phyloP scores from a whole-genome alignment of 1,139 yeast genomes.

The Geotrichum phurueaensis region DNA sequence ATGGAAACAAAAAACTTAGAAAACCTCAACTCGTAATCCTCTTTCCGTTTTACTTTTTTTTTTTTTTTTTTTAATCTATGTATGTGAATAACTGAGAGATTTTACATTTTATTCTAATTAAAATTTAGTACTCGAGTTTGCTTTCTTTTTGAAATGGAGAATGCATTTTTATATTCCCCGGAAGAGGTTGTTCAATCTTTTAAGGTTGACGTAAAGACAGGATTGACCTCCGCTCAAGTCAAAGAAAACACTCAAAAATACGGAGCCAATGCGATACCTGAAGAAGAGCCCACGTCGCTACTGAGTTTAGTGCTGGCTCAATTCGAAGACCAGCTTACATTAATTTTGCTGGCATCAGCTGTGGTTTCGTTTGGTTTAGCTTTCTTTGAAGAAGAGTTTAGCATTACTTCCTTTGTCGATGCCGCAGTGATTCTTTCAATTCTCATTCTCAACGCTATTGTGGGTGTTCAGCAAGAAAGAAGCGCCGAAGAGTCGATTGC shows the following conservation, averaged over 20 bases:
- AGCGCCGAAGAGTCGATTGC: slow-evolving; percentile 41
- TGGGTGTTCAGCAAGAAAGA: slow-evolving; percentile 41
- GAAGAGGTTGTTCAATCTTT: slow-evolving; percentile 26
- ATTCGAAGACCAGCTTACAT: slow-evolving; percentile 38
- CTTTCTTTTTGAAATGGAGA: slow-evolving; percentile 22
- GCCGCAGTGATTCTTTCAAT: slow-evolving; percentile 39
- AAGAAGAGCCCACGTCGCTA: slow-evolving; percentile 36
- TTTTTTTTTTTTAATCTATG: neutral
- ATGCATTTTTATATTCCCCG: slow-evolving; percentile 23
- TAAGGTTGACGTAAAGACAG: slow-evolving; percentile 24
- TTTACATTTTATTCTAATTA: neutral
- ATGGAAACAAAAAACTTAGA: neutral
- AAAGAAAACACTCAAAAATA: slow-evolving; percentile 22
- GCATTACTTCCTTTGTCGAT: slow-evolving; percentile 37
- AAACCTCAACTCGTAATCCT: neutral
- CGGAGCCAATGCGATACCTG: slow-evolving; percentile 31
- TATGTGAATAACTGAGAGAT: neutral
- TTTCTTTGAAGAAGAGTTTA: slow-evolving; percentile 32
- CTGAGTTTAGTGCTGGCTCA: slow-evolving; percentile 36
- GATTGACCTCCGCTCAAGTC: slow-evolving; percentile 27
- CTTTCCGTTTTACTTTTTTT: neutral
- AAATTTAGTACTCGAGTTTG: neutral
- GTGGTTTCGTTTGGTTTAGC: slow-evolving; percentile 38
- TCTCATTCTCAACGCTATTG: slow-evolving; percentile 39
- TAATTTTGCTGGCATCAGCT: slow-evolving; percentile 38